Conservation (phyloP, 257 asterid genomes). For the Primulina eburnea region DNA sequence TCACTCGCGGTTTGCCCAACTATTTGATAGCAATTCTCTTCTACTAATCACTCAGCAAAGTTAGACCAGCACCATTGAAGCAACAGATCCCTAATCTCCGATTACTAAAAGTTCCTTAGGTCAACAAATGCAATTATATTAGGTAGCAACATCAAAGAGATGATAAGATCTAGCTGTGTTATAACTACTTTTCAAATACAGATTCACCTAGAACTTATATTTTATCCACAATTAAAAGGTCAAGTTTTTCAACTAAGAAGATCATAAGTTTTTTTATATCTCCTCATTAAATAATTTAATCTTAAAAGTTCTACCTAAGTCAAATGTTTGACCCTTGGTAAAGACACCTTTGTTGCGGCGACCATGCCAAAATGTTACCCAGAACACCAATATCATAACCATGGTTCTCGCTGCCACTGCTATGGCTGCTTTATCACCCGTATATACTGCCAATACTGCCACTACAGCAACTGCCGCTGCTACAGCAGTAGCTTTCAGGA, state of each 20-base stretch:
- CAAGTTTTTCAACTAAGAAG: constrained; percentile 15
- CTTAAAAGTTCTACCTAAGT: constrained; percentile 76
- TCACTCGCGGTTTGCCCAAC: constrained; percentile 1
- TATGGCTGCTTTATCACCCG: constrained; percentile 65
- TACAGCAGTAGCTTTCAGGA: constrained; percentile 69
- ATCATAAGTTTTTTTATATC: constrained; percentile 29
- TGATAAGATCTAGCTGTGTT: constrained; percentile 17
- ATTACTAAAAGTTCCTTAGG: constrained; percentile 11
- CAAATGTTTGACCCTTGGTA: constrained; percentile 69
- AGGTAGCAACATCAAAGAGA: constrained; percentile 12
- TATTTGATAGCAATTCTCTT: constrained; percentile 4
- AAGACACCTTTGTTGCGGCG: constrained; percentile 55
- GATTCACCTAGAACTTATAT: constrained; percentile 20
- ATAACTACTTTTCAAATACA: constrained; percentile 4
- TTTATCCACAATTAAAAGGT: constrained; percentile 18
- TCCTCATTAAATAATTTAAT: constrained; percentile 43
- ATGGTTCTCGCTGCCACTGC: constrained; percentile 70
- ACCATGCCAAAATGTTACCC: constrained; percentile 64
- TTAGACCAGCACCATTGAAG: constrained; percentile 6
- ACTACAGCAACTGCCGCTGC: constrained; percentile 75
- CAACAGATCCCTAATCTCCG: constrained; percentile 10
- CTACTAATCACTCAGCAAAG: background rate
- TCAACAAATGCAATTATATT: constrained; percentile 16
- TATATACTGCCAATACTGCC: constrained; percentile 56
- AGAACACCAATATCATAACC: constrained; percentile 65